These are phyloP conservation scores for Lagenaria siceraria DNA, from an alignment of 306 rosid species.

Conservation along the genomic window DNA sequence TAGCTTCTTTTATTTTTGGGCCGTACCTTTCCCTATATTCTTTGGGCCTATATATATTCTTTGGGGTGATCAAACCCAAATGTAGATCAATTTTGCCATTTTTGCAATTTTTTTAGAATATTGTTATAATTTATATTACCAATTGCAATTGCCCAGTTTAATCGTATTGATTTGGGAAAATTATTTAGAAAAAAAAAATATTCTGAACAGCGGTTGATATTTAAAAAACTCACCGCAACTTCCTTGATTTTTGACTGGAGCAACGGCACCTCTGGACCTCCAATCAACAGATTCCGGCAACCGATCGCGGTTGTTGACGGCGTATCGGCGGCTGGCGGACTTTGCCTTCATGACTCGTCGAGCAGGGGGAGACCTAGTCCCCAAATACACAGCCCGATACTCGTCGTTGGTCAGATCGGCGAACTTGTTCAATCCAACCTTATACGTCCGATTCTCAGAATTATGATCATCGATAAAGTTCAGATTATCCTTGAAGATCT, in stretches of 20 bases:
- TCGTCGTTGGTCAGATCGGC: conserved; percentile 77
- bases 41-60: no score
- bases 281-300: conserved; percentile 69
- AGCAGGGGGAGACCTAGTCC: conserved; percentile 27
- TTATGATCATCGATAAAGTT: conserved; percentile 59
- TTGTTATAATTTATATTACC: no score
- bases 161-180: no score
- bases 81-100: no score
- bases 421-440: conserved; percentile 59
- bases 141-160: no score
- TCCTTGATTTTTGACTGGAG: conserved; percentile 73
- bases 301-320: conserved; percentile 19
- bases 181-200: background rate
- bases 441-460: conserved; percentile 39
- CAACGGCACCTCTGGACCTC: conserved; percentile 61
- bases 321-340: conserved; percentile 45
- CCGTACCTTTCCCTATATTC: no score
- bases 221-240: conserved; percentile 51
- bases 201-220: background rate
- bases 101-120: no score
- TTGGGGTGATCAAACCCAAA: no score
- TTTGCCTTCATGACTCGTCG: conserved; percentile 45
- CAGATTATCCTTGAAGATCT: conserved; percentile 61
- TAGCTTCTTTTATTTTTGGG: no score
- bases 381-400: conserved; percentile 48